Conservation (phyloP, 2,329 filamentous ascomycete species). For the Colletotrichum ledebouriae region DNA sequence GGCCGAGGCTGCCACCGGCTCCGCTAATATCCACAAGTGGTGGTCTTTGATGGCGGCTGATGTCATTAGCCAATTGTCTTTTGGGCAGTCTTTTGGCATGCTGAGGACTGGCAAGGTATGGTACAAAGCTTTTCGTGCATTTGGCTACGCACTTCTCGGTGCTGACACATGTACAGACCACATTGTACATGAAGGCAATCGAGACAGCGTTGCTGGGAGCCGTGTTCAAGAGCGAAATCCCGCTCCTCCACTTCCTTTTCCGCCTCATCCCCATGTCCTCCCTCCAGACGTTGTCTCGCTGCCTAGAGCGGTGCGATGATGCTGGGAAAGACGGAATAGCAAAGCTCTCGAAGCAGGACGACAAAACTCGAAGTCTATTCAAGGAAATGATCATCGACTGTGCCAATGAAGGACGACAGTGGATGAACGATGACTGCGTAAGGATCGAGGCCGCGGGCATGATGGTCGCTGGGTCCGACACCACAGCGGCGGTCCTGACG, state of each 20-base stretch:
- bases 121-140: rapidly evolving
- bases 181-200: conserved; percentile 13
- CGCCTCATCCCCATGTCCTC: conserved; percentile 1
- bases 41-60: conserved; percentile 67
- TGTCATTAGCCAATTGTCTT: conserved; percentile 65
- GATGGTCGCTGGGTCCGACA: conserved; percentile 66
- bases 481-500: conserved; percentile 63
- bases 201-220: conserved; percentile 7
- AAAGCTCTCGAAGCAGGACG: not conserved
- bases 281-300: not conserved
- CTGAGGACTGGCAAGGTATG: conserved; percentile 63
- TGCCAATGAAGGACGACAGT: not conserved
- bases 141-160: too few species aligned
- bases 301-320: not conserved
- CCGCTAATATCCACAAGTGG: conserved; percentile 66
- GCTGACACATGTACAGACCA: conserved; percentile 49
- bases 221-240: conserved; percentile 16
- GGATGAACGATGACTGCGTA: conserved; percentile 49
- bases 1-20: conserved; percentile 55
- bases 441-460: conserved; percentile 56
- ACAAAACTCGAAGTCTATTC: conserved; percentile 10
- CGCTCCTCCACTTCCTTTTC: not conserved
- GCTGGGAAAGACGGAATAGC: not conserved
- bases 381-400: conserved; percentile 13
- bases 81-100: conserved; percentile 67